Base-by-base conservation (phyloP, 139 green algal genomes). In the Tetraselmis chui region DNA sequence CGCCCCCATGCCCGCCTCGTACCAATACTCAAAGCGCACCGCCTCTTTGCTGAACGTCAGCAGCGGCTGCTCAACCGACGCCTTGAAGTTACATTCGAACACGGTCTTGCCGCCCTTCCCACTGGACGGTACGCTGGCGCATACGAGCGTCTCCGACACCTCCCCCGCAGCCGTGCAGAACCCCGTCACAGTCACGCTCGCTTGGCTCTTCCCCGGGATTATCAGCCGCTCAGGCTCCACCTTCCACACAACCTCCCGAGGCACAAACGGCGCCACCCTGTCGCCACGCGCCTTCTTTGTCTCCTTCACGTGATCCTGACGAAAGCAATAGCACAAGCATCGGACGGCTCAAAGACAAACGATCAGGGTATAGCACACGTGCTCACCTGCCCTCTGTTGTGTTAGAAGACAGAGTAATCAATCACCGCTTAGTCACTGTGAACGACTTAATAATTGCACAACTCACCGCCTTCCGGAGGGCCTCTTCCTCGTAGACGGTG, bases 11-110 rank as follows among this genome's bases (percentile, higher is more conserved):
- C 86, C 89, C 31, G 87, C 83, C 0, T 76, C 59, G 81, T 95
- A 92, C 1, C 59, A 81, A 86, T 95, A 91, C 26, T 77, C 28
- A 78, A 93, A 97, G 28, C 82, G 59, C 2, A 97, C 75, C 22
- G 80, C 29, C 2, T 83, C 83, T 32, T 88, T 81, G 22, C 88
- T 92, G 31, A 94, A 92, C 24, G 93, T 86, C 78, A 97, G 87
- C 59, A 93, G 81, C 2, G 93, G 93, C 22, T 81, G 81, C 22
- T 87, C 87, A 26, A 95, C 88, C 28, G 83, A 79, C 18, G 85
- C 82, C 25, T 27, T 2, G 31, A 88, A 29, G 28, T 77, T 11
- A 23, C 79, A 5, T 11, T 79, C 28, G 29, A 79, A 84, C 11
- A 88, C 24, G 27, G 28, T 30, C 79, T 82, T 84, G 25, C 28